Evolutionary conservation across 73 alveolate species (phyloP), one percentile per base, ranked within the genome.

Genomic region (Urostyla sp.): DNA sequence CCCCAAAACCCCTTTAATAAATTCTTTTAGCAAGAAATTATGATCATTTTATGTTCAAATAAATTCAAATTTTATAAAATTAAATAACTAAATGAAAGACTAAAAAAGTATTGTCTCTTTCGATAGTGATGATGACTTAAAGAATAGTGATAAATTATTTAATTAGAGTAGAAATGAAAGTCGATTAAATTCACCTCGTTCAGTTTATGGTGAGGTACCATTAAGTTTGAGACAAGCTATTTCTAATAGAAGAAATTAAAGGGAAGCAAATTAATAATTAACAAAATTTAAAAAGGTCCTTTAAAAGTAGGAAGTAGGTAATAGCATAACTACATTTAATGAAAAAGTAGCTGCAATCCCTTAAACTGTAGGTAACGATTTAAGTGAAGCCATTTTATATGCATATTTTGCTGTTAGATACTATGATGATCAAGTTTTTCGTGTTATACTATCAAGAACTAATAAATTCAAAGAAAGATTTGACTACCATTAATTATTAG

Each of bases 371-470:
- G 15, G 10, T 13, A 57, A 69, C 5, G 85, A 73, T 30, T 52
- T 48, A 18, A n/a, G 57, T 0, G 85, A 73, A 49, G 85, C 85
- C 0, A 50, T 73, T 3, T 44, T 73, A 20, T 73, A 73, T 35
- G 74, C 85, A 16, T 73, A 50, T 48, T 73, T 73, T 32, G 57
- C 75, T 0, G 74, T 73, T 21, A n/a, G 74, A 23, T 73, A 73
- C 61, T 73, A 7, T 30, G 75, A 73, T 23, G 85, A 73, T 6
- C 59, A 52, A 1, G 53, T 73, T 26, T 73, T 51, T 38, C 30
- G 53, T 26, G 85, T 50, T 6, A 51, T 73, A 16, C 74, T 30
- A 32, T 52, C 75, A 36, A 48, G 75, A 23, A 31, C 61, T 13
- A 18, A 34, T 30, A 49, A 37, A 30, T 73, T 73, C 54, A 18